phyloP scores from a whole-genome alignment of 106 monocot species.

The Dioscorea zingiberensis region DNA sequence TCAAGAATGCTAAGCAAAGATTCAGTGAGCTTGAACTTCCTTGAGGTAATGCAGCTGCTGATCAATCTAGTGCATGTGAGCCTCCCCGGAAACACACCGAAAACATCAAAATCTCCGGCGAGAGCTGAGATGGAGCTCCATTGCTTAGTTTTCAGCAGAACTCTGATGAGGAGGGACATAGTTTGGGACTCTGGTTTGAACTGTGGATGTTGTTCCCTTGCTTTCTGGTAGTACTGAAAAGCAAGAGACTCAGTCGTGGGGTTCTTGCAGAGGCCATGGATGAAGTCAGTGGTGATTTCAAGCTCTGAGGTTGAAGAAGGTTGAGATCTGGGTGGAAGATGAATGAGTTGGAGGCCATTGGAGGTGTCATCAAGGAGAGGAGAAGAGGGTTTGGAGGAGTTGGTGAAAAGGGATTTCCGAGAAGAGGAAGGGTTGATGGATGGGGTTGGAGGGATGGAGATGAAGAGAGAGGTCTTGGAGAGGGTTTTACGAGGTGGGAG shows the following conservation, averaged over 20 bases:
- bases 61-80: conserved; percentile 30
- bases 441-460: conserved; percentile 15
- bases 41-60: conserved; percentile 39
- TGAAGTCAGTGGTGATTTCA: conserved; percentile 28
- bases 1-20: conserved; percentile 38
- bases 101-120: conserved; percentile 30
- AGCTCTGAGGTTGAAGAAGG: conserved; percentile 12
- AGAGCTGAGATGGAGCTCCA: conserved; percentile 55
- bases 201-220: conserved; percentile 27
- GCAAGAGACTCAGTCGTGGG: conserved; percentile 32
- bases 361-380: conserved; percentile 30
- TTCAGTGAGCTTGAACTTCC: conserved; percentile 57
- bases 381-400: conserved; percentile 38
- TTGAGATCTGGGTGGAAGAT: neutral
- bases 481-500: conserved; percentile 12
- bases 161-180: conserved; percentile 15
- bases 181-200: conserved; percentile 32
- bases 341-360: conserved; percentile 14
- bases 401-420: conserved; percentile 15
- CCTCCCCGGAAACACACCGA: conserved; percentile 38
- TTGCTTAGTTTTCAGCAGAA: conserved; percentile 33
- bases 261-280: conserved; percentile 28
- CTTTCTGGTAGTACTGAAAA: conserved; percentile 44
- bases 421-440: conserved; percentile 13
- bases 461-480: conserved; percentile 18